Percentiles rank a stretch among this genome's conserved stretches.
phyloP scores from a whole-genome alignment of 441 rosid species.

The Adansonia rubrostipa region DNA sequence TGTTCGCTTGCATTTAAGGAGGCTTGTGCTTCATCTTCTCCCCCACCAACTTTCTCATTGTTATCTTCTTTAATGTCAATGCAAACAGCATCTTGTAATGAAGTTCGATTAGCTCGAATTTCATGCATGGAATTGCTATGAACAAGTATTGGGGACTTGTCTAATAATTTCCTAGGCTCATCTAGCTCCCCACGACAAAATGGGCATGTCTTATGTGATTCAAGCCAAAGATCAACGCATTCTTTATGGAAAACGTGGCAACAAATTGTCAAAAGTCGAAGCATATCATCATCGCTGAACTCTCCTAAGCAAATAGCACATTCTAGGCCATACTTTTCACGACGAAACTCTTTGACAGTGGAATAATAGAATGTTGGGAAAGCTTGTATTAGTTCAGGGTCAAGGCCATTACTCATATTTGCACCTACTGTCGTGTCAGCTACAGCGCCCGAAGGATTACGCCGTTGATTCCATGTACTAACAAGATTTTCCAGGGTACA shows the following conservation, averaged over 20 bases:
- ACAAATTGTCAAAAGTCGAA: constrained; percentile 73
- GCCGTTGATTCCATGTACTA: constrained; percentile 45
- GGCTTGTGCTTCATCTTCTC: constrained; percentile 27
- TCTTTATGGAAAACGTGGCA: constrained; percentile 85
- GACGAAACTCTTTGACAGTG: constrained; percentile 58
- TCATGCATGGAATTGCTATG: constrained; percentile 28
- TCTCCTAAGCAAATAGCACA: constrained; percentile 86
- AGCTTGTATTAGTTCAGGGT: constrained; percentile 54
- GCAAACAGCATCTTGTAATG: constrained; percentile 38
- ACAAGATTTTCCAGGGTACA: constrained; percentile 52
- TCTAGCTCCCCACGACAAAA: constrained; percentile 81
- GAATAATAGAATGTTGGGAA: constrained; percentile 75
- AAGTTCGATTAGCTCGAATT: constrained; percentile 21
- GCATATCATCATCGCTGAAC: constrained; percentile 60
- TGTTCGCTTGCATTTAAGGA: constrained; percentile 4
- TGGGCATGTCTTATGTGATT: constrained; percentile 77
- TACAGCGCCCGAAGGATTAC: constrained; percentile 38
- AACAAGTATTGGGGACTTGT: constrained; percentile 38
- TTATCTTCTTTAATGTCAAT: constrained; percentile 52
- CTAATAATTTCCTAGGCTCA: constrained; percentile 43
- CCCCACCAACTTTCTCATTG: constrained; percentile 22
- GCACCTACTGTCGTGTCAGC: constrained; percentile 22
- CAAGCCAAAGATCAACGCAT: constrained; percentile 87
- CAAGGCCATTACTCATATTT: constrained; percentile 52
- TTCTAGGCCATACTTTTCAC: constrained; percentile 68